Evolutionary conservation across 305 asterid genomes (phyloP), one percentile per base, ranked within the genome.

Genomic region (Plantago coronopus): DNA sequence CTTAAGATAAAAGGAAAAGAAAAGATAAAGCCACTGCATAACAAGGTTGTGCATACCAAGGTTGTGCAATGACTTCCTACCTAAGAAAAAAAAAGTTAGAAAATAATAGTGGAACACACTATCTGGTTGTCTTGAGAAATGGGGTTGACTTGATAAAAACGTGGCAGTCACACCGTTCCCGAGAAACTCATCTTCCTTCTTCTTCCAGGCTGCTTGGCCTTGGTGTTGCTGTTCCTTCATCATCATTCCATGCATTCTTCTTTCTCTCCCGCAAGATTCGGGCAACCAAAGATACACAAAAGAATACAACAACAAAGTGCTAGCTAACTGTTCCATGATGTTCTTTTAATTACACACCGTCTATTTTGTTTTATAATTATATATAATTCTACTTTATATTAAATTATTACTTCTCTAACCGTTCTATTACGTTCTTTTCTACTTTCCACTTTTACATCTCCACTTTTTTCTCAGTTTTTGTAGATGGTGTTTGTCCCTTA

Each of bases 131-230:
- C 40, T 34, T 34, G 40, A 34, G 2, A 34, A 34, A 34, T 34
- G 40, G 40, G 42, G 58, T 53, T 53, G 58, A 53, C 58, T 53
- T 53, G 2, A 23, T 53, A 53, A 53, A 23, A 53, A 53, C 58
- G 58, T 53, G 58, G 58, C 58, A 53, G 25, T 53, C 58, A 53
- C 58, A 23, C 58, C 9, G 27, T 53, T 53, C 31, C 58, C 58
- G 25, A 53, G 38, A 53, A 23, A 53, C 27, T 31, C n/a, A n/a
- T 50, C 34, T 12, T 23, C 27, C 17, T 53, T 17, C 31, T 14
- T 23, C 31, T 53, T 16, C 58, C 42, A 23, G 58, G 20, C 31
- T 53, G 58, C 57, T 27, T 51, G 18, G 11, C 12, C 40, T 7
- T 34, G 40, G 12, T 9, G 11, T 34, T 22, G 19, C 5, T 51